Base-by-base conservation (phyloP, 192 early-diverging fungal species). In the Coemansia asiatica region DNA sequence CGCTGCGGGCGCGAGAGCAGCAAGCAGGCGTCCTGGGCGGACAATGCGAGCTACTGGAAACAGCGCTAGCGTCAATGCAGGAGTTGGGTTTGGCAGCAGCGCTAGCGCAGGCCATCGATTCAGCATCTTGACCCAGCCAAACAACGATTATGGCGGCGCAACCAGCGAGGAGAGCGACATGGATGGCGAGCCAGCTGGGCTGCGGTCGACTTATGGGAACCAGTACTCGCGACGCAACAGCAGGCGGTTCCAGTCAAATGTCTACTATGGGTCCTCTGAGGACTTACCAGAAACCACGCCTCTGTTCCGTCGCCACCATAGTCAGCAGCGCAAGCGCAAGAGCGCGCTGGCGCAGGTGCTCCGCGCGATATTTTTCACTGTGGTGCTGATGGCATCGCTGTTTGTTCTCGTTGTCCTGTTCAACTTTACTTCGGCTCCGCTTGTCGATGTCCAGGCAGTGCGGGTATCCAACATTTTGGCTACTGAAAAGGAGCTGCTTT, bases 401-500 rank as follows among this genome's bases (percentile, higher is more conserved):
- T 73, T 81, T 62, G 67, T 69, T 7, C 63, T 76, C 12, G 68
- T 76, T 21, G 62, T 74, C 31, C 61, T 84, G 63, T 80, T 80
- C 60, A 77, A 81, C 72, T 64, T 65, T 63, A 84, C 82, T 29
- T 78, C 79, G 19, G 67, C 68, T 22, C 84, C 84, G 15, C 68
- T 85, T 57, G 60, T 54, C 27, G 79, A 84, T 6, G 82, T 85
- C 21, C 70, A 67, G 35, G 77, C 79, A 18, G 79, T 79, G 18
- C 67, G 67, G 4, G 82, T 90, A 44, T 72, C 81, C 18, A 75
- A 85, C 53, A 85, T 90, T 5, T 62, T 90, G 47, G 86, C 88
- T 8, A 82, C 88, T 5, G 87, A 90, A 26, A 88, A 87, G 67
- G 87, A 88, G 64, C 73, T 90, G 23, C 81, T 90, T 25, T 88